These are phyloP conservation scores for Heterotrichella gracilis DNA, from an alignment of 352 stramenopile species.

Conservation along the genomic window DNA sequence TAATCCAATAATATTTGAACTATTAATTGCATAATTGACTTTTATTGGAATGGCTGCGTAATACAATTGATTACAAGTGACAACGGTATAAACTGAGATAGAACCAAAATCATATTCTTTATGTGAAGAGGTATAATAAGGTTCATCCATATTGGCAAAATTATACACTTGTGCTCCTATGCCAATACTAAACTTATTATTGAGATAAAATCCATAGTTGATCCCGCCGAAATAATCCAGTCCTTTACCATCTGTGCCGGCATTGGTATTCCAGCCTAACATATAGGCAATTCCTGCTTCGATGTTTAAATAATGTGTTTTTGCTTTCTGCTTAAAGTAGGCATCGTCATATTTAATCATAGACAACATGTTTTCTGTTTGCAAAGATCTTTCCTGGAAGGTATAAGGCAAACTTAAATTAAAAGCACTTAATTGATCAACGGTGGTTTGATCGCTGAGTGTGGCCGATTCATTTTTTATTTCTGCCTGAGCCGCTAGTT, in stretches of 20 bases:
- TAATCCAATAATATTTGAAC: background rate
- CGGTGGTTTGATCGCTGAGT: no score
- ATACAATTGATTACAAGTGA: background rate
- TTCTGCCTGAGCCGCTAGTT: no score
- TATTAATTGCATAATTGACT: background rate
- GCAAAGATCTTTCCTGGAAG: no score
- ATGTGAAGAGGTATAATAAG: background rate
- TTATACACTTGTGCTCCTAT: background rate
- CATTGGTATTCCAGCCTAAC: background rate
- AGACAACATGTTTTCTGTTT: no score
- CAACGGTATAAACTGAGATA: background rate
- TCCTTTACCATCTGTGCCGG: background rate
- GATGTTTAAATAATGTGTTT: no score
- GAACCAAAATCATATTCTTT: background rate
- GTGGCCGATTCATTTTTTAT: no score
- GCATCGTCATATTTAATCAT: no score
- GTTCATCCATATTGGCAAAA: background rate
- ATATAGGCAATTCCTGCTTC: background rate
- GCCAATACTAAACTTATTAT: background rate
- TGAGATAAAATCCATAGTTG: background rate
- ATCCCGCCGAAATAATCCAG: background rate
- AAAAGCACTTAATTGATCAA: no score
- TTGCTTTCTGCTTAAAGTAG: no score
- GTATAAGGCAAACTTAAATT: no score
- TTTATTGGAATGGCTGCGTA: background rate